A percentile compares a stretch with the other conserved stretches of the same genome.
Evolutionary conservation across 164 flowering plant genomes (phyloP).

Genomic region (Macadamia integrifolia): DNA sequence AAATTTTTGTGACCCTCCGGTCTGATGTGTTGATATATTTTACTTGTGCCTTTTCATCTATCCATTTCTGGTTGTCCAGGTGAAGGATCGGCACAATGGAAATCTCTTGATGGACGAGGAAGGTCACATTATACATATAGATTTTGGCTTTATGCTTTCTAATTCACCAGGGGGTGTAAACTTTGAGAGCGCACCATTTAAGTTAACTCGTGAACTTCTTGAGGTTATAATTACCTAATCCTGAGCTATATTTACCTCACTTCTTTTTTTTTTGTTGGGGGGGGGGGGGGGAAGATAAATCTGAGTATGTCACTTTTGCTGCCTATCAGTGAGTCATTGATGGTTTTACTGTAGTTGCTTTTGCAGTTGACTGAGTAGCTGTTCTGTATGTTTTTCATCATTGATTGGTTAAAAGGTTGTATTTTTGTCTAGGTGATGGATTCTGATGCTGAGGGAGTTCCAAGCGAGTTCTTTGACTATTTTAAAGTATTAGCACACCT

Average conservation of each 20-base stretch:
- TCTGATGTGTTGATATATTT: neutral
- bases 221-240: conserved; percentile 46
- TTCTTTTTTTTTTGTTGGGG: neutral
- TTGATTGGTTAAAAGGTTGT: conserved; percentile 2
- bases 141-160: conserved; percentile 98
- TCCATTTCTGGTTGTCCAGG: conserved; percentile 32
- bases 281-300: neutral
- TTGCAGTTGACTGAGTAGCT: too few species aligned
- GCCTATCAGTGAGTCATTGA: neutral
- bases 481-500: conserved; percentile 53
- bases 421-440: conserved; percentile 78
- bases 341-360: too few species aligned
- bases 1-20: neutral
- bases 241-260: neutral
- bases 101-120: conserved; percentile 97
- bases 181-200: conserved; percentile 99
- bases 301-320: neutral
- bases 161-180: conserved; percentile 99
- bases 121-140: conserved; percentile 98
- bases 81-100: conserved; percentile 98
- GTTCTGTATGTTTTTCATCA: neutral
- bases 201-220: conserved; percentile 97
- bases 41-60: neutral
- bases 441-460: conserved; percentile 99
- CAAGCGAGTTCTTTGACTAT: conserved; percentile 98